These are phyloP conservation scores for Sugiyamaella japonica DNA, from an alignment of 1,139 yeast species.

Conservation along the genomic window DNA sequence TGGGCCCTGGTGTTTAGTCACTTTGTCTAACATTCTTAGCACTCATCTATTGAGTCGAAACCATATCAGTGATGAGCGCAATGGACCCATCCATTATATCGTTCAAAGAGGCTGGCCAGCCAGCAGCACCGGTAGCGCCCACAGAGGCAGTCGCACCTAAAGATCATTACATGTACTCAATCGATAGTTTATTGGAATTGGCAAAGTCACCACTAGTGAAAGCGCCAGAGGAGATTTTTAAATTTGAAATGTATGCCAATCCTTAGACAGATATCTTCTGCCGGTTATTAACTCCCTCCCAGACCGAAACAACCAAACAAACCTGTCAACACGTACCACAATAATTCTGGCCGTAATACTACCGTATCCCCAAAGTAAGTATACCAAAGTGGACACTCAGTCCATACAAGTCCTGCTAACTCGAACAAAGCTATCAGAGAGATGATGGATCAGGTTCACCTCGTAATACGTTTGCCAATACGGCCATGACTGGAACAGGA, in stretches of 20 bases:
- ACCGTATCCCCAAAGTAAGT: conserved; percentile 8
- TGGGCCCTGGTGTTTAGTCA: too few relatives aligned
- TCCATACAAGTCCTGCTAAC: too few relatives aligned
- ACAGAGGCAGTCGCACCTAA: not conserved
- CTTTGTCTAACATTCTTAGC: too few relatives aligned
- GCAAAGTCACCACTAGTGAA: conserved; percentile 29
- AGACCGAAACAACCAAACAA: conserved; percentile 13
- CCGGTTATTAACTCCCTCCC: not conserved
- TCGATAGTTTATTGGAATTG: conserved; percentile 24
- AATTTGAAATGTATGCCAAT: conserved; percentile 16
- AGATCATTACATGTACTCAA: conserved; percentile 19
- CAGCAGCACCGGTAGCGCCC: not conserved
- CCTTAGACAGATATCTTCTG: not conserved
- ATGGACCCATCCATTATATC: conserved; percentile 17
- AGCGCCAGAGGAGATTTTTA: conserved; percentile 21
- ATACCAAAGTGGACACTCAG: too few relatives aligned
- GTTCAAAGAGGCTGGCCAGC: conserved; percentile 12
- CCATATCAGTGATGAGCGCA: not conserved
- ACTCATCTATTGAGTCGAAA: too few relatives aligned
- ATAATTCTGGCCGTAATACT: conserved; percentile 4
- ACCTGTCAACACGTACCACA: conserved; percentile 12
- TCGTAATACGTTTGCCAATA: conserved; percentile 16
- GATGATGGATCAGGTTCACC: conserved; percentile 20
- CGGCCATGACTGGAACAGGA: conserved; percentile 10
- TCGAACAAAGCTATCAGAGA: conserved; percentile 1